Conservation (phyloP, 2,329 filamentous ascomycete genomes). For the Ophiosphaerella herpotricha region DNA sequence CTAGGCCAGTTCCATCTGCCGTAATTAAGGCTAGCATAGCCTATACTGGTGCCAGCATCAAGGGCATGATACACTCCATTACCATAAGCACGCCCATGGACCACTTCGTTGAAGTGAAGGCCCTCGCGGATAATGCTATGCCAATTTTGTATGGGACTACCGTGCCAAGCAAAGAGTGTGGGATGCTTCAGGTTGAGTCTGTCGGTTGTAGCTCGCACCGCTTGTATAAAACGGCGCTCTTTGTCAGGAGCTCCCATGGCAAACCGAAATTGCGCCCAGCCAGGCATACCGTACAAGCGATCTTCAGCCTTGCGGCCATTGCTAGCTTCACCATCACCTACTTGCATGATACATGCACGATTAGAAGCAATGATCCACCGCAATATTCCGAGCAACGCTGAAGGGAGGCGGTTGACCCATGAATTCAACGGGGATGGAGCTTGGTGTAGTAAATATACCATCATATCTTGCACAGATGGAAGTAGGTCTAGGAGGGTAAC, state of each 20-base stretch:
- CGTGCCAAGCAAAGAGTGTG: constrained; percentile 87
- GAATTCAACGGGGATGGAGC: constrained; percentile 46
- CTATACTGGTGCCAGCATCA: constrained; percentile 59
- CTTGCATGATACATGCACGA: constrained; percentile 80
- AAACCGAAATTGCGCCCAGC: constrained; percentile 82
- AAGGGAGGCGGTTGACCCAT: constrained; percentile 66
- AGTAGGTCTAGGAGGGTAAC: constrained; percentile 62
- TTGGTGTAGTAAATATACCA: constrained; percentile 51
- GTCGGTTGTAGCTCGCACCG: constrained; percentile 57
- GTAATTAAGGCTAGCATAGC: constrained; percentile 49
- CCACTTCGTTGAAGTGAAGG: constrained; percentile 68
- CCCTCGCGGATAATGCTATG: constrained; percentile 86
- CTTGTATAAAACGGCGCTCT: constrained; percentile 72
- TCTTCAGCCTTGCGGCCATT: constrained; percentile 49
- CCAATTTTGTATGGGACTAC: constrained; percentile 78
- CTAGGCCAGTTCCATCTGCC: constrained; percentile 62
- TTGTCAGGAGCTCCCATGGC: constrained; percentile 91
- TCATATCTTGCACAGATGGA: constrained; percentile 66
- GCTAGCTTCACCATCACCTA: constrained; percentile 53
- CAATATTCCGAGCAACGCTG: constrained; percentile 69
- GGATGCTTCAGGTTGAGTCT: constrained; percentile 57
- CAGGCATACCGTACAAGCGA: constrained; percentile 65
- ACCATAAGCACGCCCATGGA: constrained; percentile 72
- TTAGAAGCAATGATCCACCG: constrained; percentile 92
- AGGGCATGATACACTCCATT: constrained; percentile 81